Conservation (phyloP, 2,329 filamentous ascomycete genomes). For the Aspergillus jensenii region DNA sequence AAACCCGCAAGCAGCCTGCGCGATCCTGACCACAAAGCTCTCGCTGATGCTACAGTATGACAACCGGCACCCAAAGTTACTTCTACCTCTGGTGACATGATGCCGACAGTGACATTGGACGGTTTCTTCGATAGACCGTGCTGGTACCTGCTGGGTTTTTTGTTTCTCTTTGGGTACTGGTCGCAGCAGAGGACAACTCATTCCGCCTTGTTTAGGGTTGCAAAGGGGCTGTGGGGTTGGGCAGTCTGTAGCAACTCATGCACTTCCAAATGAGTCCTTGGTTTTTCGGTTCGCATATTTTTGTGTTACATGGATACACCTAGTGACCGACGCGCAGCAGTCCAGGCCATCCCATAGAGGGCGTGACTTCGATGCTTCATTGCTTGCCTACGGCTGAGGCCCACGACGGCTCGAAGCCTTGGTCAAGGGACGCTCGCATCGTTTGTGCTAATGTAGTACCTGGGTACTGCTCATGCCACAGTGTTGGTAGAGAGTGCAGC, state of each 20-base stretch:
- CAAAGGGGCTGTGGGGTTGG: background rate
- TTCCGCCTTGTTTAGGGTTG: background rate
- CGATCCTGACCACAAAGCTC: background rate
- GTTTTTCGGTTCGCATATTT: background rate
- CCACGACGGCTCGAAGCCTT: background rate
- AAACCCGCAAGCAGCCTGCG: background rate
- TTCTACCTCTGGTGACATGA: background rate
- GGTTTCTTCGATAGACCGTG: background rate
- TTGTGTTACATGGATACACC: background rate
- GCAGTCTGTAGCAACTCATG: background rate
- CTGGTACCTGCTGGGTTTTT: background rate
- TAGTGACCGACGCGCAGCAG: too few species aligned
- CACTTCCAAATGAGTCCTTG: background rate
- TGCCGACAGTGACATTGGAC: constrained; percentile 2
- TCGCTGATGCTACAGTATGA: constrained; percentile 10
- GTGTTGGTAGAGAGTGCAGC: too few species aligned
- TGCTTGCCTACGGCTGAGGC: background rate
- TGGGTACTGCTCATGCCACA: too few species aligned
- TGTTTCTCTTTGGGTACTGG: background rate
- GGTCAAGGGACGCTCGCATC: background rate
- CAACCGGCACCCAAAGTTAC: background rate
- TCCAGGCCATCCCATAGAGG: background rate
- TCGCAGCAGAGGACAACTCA: background rate
- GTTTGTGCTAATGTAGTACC: too few species aligned
- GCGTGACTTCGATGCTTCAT: background rate